Conservation (phyloP, 73 alveolate species). For the Blepharisma stoltei region DNA sequence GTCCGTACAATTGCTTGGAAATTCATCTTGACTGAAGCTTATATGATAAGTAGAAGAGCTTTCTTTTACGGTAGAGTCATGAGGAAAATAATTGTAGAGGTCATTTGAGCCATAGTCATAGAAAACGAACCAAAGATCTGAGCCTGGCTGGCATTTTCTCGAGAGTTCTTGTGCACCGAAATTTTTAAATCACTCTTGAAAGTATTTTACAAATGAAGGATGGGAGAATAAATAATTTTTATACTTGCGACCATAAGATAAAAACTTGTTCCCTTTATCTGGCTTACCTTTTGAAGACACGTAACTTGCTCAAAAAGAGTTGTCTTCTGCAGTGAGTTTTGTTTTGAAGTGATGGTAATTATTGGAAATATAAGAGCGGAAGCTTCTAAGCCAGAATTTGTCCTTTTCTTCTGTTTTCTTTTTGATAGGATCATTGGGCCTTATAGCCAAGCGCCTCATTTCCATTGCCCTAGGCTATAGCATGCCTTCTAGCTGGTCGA, state of each 20-base stretch:
- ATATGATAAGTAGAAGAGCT: not conserved
- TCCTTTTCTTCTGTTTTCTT: slow-evolving; percentile 28
- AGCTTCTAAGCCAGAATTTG: slow-evolving; percentile 18
- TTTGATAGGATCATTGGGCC: slow-evolving; percentile 27
- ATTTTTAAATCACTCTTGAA: slow-evolving; percentile 16
- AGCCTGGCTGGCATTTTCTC: slow-evolving; percentile 23
- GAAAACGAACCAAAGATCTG: slow-evolving; percentile 23
- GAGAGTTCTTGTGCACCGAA: slow-evolving; percentile 9
- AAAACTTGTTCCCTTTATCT: slow-evolving; percentile 16
- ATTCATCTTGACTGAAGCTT: not conserved
- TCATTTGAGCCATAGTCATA: slow-evolving; percentile 17
- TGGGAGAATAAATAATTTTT: slow-evolving; percentile 1
- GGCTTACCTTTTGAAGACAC: slow-evolving; percentile 21
- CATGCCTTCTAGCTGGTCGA: no score
- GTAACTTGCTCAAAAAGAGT: not conserved
- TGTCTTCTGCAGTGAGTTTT: not conserved
- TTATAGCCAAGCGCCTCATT: not conserved
- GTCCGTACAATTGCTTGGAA: not conserved
- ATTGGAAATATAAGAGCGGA: slow-evolving; percentile 6
- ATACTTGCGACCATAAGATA: slow-evolving; percentile 2
- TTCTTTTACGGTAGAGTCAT: not conserved
- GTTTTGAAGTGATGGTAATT: not conserved
- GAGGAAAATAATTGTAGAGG: slow-evolving; percentile 10
- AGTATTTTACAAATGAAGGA: not conserved
- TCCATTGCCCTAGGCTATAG: no score